Evolutionary conservation across 257 asterid species (phyloP).

Genomic region (Solanum neorickii): DNA sequence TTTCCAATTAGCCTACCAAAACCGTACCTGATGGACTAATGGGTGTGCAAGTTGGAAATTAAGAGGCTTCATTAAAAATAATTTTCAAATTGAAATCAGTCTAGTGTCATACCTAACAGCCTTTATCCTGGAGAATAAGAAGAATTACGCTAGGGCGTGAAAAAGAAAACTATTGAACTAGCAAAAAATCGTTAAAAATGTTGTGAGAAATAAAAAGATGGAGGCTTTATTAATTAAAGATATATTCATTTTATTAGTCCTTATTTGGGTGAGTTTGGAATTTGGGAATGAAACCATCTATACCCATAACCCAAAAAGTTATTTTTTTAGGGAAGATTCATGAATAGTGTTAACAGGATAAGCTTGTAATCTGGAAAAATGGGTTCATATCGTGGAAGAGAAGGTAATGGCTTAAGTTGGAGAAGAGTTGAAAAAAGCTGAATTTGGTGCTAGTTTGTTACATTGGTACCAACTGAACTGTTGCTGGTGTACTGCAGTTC

Average conservation of each 20-base stretch:
- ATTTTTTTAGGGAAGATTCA: not conserved
- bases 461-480: not conserved
- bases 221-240: not conserved
- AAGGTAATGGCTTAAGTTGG: not conserved
- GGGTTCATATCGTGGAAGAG: not conserved
- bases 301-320: not conserved
- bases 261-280: not conserved
- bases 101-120: not conserved
- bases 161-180: not conserved
- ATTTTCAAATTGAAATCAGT: not conserved
- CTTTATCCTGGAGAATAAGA: not conserved
- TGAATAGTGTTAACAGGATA: not conserved
- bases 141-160: not conserved
- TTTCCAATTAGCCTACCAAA: not conserved
- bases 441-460: not conserved
- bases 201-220: not conserved
- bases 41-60: not conserved
- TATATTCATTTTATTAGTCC: not conserved
- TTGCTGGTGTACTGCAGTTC: not conserved
- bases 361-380: not conserved
- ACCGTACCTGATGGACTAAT: not conserved
- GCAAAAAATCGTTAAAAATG: not conserved
- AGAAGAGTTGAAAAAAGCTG: not conserved
- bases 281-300: not conserved
- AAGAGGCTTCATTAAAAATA: not conserved